Percentiles rank a stretch among this genome's conserved stretches.
These are phyloP conservation scores for Juglanconis oblonga DNA, from an alignment of 2,329 filamentous ascomycete species.

Conservation along the genomic window DNA sequence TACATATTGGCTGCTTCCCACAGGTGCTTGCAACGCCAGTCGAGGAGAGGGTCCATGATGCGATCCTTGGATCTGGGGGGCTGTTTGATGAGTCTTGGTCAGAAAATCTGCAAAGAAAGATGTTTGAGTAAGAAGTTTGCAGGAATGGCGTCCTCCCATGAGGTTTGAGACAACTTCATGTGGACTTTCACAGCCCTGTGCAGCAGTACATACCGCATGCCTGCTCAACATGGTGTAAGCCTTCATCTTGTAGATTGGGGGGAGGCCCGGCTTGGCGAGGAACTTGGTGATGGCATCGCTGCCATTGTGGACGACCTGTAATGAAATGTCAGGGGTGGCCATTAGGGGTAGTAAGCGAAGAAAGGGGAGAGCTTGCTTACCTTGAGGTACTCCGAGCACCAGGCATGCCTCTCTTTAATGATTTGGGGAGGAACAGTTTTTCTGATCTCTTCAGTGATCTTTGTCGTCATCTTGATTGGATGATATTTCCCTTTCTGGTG, in stretches of 20 bases:
- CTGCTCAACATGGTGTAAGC: background rate
- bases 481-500: no score
- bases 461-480: no score
- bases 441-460: no score
- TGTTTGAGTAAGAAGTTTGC: no score
- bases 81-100: no score
- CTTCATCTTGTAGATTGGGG: constrained; percentile 4
- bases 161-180: no score
- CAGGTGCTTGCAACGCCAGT: background rate
- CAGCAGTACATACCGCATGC: background rate
- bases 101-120: no score
- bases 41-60: background rate
- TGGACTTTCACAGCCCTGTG: no score
- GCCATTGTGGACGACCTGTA: background rate
- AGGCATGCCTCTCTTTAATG: background rate
- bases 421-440: background rate
- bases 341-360: background rate
- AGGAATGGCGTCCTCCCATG: no score
- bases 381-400: background rate
- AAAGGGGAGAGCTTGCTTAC: background rate
- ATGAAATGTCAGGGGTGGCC: no score
- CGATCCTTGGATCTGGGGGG: background rate
- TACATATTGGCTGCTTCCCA: background rate
- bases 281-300: background rate
- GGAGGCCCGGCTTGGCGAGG: background rate